phyloP scores from a whole-genome alignment of 176 grass and related monocot genomes.

The Phragmites australis region DNA sequence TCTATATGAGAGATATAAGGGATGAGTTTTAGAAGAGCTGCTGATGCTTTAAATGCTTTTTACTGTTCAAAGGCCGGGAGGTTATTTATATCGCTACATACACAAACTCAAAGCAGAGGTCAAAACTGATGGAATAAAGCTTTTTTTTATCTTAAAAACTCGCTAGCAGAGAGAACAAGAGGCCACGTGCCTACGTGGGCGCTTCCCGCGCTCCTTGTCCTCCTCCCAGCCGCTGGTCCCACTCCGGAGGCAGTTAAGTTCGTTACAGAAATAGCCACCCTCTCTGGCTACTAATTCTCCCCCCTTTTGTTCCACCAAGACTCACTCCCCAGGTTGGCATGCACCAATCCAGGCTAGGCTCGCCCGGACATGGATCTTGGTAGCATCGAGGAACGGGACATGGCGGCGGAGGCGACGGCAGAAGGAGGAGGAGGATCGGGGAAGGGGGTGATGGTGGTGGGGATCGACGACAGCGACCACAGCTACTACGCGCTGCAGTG shows the following conservation, averaged over 20 bases:
- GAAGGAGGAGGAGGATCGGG: not conserved
- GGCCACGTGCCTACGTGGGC: not conserved
- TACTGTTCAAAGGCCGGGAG: too few relatives aligned
- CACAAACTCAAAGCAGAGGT: too few relatives aligned
- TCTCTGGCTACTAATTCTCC: not conserved
- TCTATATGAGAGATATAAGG: too few relatives aligned
- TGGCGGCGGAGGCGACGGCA: constrained; percentile 9
- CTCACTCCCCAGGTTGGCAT: too few relatives aligned
- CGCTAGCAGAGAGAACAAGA: not conserved
- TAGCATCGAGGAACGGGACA: too few relatives aligned
- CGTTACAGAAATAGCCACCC: not conserved
- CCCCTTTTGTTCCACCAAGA: not conserved
- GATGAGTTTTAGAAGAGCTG: too few relatives aligned
- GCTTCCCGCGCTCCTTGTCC: constrained; percentile 20
- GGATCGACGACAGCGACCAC: constrained; percentile 85
- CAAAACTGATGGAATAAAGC: too few relatives aligned
- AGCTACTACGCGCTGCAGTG: constrained; percentile 79
- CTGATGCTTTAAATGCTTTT: too few relatives aligned
- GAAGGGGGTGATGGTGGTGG: constrained; percentile 71
- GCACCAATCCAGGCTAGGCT: too few relatives aligned
- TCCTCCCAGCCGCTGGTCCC: constrained; percentile 6
- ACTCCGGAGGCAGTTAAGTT: not conserved
- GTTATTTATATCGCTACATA: too few relatives aligned
- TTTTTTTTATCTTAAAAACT: too few relatives aligned
- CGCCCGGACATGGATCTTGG: too few relatives aligned